A percentile compares a stretch with the other conserved stretches of the same genome.
phyloP scores from a whole-genome alignment of 768 basidiomycete genomes.

The Pleurotus tuber-regium region DNA sequence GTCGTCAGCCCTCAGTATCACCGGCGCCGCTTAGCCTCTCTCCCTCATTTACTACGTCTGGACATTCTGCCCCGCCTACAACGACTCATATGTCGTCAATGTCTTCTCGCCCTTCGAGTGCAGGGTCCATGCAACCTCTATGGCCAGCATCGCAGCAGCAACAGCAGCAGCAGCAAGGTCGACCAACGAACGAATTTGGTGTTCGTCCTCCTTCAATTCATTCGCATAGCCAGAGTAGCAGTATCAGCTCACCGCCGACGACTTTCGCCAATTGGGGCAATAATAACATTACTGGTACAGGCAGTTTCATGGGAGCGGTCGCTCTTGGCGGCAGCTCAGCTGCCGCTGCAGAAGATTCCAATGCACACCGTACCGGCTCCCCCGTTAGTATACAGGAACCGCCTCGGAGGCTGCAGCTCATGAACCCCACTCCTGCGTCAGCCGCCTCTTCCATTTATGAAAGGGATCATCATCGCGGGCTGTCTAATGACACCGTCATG shows the following conservation, averaged over 20 bases:
- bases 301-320: slow-evolving; percentile 14
- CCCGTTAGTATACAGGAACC: slow-evolving; percentile 40
- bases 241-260: slow-evolving; percentile 16
- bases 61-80: slow-evolving; percentile 15
- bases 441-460: slow-evolving; percentile 21
- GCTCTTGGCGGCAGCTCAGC: slow-evolving; percentile 16
- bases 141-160: slow-evolving; percentile 19
- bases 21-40: slow-evolving; percentile 24
- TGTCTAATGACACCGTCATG: slow-evolving; percentile 3
- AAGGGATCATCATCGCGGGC: slow-evolving; percentile 1
- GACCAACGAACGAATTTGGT: slow-evolving; percentile 14
- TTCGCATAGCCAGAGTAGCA: slow-evolving; percentile 18
- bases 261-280: slow-evolving; percentile 11
- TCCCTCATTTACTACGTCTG: slow-evolving; percentile 21
- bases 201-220: slow-evolving; percentile 14
- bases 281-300: slow-evolving; percentile 14
- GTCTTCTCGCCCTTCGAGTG: slow-evolving; percentile 44
- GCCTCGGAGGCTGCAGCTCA: slow-evolving; percentile 34
- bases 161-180: no score
- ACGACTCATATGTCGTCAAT: slow-evolving; percentile 14
- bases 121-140: slow-evolving; percentile 36
- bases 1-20: slow-evolving; percentile 21
- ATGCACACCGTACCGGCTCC: slow-evolving; percentile 33
- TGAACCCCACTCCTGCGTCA: slow-evolving; percentile 34
- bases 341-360: slow-evolving; percentile 12